Evolutionary conservation across 768 basidiomycete genomes (phyloP).

Genomic region (Erythrobasidium yunnanense): DNA sequence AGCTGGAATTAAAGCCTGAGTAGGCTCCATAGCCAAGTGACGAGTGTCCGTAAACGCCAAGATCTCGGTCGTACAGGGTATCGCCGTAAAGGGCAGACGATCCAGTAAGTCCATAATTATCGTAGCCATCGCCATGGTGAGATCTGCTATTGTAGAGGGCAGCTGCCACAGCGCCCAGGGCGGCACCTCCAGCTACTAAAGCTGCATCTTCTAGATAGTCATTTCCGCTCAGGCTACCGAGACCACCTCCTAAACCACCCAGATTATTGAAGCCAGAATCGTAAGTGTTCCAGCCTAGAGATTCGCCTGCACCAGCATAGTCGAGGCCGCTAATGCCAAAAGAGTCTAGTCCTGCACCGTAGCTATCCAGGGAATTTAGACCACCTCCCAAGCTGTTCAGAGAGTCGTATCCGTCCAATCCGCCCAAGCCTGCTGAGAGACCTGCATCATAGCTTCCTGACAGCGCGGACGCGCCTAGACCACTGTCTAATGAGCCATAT

Average conservation of each 20-base stretch:
- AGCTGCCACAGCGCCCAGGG: not conserved
- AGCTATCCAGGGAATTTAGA: not conserved
- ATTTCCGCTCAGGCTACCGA: not conserved
- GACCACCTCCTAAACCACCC: not conserved
- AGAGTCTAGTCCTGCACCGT: slow-evolving; percentile 4
- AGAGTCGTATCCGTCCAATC: not conserved
- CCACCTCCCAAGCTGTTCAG: not conserved
- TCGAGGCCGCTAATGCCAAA: not conserved
- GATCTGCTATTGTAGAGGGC: not conserved
- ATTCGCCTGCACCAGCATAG: not conserved
- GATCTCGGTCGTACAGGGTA: not conserved
- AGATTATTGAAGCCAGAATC: not conserved
- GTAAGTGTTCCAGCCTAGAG: slow-evolving; percentile 4
- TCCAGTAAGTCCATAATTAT: not conserved
- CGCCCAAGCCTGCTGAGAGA: too few species aligned
- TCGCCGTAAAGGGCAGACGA: not conserved
- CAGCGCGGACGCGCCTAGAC: not conserved
- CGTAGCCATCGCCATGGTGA: not conserved
- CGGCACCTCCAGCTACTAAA: not conserved
- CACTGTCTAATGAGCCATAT: not conserved
- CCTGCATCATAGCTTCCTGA: not conserved
- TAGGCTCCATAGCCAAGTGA: slow-evolving; percentile 2
- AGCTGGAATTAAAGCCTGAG: not conserved
- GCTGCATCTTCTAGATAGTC: not conserved
- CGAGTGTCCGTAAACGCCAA: not conserved